Conservation (phyloP, 768 basidiomycete species). For the Lactarius quietus region DNA sequence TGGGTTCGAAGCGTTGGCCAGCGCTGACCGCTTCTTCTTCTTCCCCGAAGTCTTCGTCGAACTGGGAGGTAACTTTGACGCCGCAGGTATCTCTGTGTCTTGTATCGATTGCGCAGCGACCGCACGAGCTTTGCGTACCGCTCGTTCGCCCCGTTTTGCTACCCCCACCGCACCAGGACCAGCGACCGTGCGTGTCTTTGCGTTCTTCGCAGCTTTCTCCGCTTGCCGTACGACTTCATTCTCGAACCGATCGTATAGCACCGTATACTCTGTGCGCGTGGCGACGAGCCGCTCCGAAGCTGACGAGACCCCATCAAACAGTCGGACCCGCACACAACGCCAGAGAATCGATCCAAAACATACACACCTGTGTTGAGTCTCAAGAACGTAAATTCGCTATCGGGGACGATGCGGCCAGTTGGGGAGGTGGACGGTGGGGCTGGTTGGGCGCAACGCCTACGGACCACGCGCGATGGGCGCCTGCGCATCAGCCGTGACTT, state of each 20-base stretch:
- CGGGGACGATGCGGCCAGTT: slow-evolving; percentile 42
- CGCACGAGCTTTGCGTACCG: slow-evolving; percentile 20
- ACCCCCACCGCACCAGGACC: slow-evolving; percentile 30
- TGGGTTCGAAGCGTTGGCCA: slow-evolving; percentile 92
- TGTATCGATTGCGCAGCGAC: slow-evolving; percentile 38
- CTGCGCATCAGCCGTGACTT: slow-evolving; percentile 51
- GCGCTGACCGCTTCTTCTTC: slow-evolving; percentile 92
- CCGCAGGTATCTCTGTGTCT: slow-evolving; percentile 35
- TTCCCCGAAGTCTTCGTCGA: slow-evolving; percentile 42
- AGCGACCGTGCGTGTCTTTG: slow-evolving; percentile 47
- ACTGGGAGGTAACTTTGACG: slow-evolving; percentile 29
- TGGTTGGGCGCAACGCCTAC: slow-evolving; percentile 37
- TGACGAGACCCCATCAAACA: slow-evolving; percentile 34
- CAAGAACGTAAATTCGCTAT: slow-evolving; percentile 54
- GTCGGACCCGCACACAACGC: slow-evolving; percentile 26
- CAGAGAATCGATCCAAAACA: slow-evolving; percentile 28
- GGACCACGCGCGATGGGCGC: slow-evolving; percentile 48
- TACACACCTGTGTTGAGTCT: slow-evolving; percentile 72
- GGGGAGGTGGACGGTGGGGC: slow-evolving; percentile 38
- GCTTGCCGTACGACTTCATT: slow-evolving; percentile 70
- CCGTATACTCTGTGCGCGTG: slow-evolving; percentile 64
- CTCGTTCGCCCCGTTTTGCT: slow-evolving; percentile 17
- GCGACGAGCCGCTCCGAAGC: slow-evolving; percentile 69
- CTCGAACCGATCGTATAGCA: slow-evolving; percentile 66
- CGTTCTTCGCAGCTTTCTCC: slow-evolving; percentile 47